Evolutionary conservation across 345 rosid genomes (phyloP), one percentile per base, ranked within the genome.

Genomic region (Linum usitatissimum): DNA sequence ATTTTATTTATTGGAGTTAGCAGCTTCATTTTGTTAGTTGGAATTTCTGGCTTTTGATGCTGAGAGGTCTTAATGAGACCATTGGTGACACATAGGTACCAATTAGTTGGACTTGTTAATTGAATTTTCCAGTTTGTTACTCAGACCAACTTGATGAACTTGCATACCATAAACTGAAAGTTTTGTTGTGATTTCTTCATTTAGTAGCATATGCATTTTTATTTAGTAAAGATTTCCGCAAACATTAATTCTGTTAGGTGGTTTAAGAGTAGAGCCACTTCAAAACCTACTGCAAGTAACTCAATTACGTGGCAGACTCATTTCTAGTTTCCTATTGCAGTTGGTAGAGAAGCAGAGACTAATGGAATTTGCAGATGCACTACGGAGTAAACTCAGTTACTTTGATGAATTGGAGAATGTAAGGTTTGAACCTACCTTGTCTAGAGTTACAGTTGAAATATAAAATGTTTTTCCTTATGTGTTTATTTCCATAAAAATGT

Each of bases 391-490:
- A 84, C 99, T 93, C 76, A 85, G 83, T 75, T 85, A 80, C 79
- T 93, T 93, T 79, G 99, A 90, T 79, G 99, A 93, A 80, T 76
- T 93, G 94, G 99, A 93, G 91, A 90, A 93, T 81, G 99, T 93
- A 86, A 84, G 97, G 86, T 80, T 83, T 85, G 81, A 73, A 69
- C 73, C 79, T 83, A 51, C 64, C 83, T 71, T 68, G 57, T 18
- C 69, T 69, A 73, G 62, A 64, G 42, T 66, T 61, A n/a, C 2
- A 30, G 53, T 70, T 59, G 40, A 3, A 45, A 45, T 60, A 54
- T 58, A 38, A 60, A 49, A 36, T 53, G 48, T 59, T 57, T 6
- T 56, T 66, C 23, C 68, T 39, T 60, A 54, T 60, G 60, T 60
- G 7, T 19, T 30, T 55, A 9, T 18, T 18, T 30, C 53, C 9